These are phyloP conservation scores for Geotrichum australiense DNA, from an alignment of 1,139 yeast genomes.

Conservation along the genomic window DNA sequence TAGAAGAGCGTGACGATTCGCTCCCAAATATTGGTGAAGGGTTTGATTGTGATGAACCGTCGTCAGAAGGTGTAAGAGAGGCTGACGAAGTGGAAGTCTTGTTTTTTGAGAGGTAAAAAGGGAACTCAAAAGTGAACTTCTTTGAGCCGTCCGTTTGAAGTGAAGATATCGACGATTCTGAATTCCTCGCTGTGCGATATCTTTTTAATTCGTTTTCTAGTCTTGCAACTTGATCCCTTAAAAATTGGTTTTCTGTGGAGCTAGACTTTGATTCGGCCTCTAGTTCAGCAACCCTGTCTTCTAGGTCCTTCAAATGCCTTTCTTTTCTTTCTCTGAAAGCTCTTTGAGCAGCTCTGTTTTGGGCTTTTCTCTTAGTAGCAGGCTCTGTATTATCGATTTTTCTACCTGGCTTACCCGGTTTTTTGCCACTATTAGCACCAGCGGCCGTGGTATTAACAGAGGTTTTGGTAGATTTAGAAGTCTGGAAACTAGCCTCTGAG, in stretches of 20 bases:
- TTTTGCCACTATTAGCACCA: conserved; percentile 26
- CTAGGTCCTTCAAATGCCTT: conserved; percentile 75
- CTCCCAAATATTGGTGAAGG: conserved; percentile 6
- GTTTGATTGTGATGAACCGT: neutral
- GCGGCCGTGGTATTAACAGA: conserved; percentile 2
- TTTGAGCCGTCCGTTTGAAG: conserved; percentile 1
- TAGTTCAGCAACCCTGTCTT: conserved; percentile 61
- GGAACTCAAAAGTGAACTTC: conserved; percentile 38
- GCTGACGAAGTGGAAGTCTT: neutral
- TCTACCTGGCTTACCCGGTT: conserved; percentile 46
- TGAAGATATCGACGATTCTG: conserved; percentile 2
- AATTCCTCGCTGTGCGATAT: conserved; percentile 24
- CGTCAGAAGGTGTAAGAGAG: neutral
- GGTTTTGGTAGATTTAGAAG: neutral
- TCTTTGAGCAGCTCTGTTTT: conserved; percentile 94
- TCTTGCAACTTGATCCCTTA: conserved; percentile 68
- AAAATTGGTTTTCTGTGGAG: conserved; percentile 61
- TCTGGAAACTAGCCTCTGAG: neutral
- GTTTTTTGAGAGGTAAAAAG: conserved; percentile 27
- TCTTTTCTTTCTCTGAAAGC: conserved; percentile 96
- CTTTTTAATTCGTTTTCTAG: conserved; percentile 65
- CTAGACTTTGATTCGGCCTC: conserved; percentile 64
- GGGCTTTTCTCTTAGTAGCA: conserved; percentile 82
- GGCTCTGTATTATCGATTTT: conserved; percentile 79
- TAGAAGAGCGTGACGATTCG: conserved; percentile 8